Evolutionary conservation across 352 stramenopile species (phyloP).

Genomic region (Phytophthora ramorum): DNA sequence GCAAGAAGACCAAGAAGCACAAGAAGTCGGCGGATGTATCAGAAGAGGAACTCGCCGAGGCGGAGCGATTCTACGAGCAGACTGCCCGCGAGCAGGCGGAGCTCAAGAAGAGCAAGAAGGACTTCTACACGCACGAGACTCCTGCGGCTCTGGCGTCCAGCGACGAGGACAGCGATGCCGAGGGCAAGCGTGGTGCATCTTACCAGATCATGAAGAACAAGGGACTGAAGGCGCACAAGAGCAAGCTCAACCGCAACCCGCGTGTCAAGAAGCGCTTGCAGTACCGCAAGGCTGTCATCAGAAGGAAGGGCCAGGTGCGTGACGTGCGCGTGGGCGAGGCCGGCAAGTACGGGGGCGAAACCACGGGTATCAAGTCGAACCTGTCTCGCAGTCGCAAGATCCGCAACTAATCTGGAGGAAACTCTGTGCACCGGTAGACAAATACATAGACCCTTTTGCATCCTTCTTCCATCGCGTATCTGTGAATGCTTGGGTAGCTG

Average conservation of each 20-base stretch:
- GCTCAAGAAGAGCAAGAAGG: constrained; percentile 75
- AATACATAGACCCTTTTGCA: constrained; percentile 41
- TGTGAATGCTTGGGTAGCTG: constrained; percentile 11
- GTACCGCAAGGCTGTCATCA: constrained; percentile 98
- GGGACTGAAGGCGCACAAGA: constrained; percentile 97
- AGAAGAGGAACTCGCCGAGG: constrained; percentile 58
- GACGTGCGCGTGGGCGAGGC: constrained; percentile 90
- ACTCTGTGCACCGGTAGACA: constrained; percentile 28
- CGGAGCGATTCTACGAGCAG: constrained; percentile 79
- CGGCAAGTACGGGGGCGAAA: constrained; percentile 89
- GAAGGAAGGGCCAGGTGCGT: constrained; percentile 97
- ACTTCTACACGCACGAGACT: constrained; percentile 80
- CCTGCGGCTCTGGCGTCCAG: constrained; percentile 50
- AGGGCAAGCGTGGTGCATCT: constrained; percentile 92
- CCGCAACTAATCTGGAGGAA: constrained; percentile 65
- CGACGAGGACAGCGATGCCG: constrained; percentile 71
- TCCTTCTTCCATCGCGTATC: constrained; percentile 13
- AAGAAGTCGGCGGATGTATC: constrained; percentile 52
- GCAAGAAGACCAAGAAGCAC: constrained; percentile 54
- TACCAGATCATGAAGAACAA: constrained; percentile 99
- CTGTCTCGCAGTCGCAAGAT: constrained; percentile 91
- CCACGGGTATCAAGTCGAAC: constrained; percentile 92
- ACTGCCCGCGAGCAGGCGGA: constrained; percentile 56
- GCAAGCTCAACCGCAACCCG: constrained; percentile 98
- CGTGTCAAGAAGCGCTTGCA: constrained; percentile 98